A percentile compares a stretch with the other conserved stretches of the same genome.
Evolutionary conservation across 768 basidiomycete species (phyloP).

Genomic region (Mycena indigotica): DNA sequence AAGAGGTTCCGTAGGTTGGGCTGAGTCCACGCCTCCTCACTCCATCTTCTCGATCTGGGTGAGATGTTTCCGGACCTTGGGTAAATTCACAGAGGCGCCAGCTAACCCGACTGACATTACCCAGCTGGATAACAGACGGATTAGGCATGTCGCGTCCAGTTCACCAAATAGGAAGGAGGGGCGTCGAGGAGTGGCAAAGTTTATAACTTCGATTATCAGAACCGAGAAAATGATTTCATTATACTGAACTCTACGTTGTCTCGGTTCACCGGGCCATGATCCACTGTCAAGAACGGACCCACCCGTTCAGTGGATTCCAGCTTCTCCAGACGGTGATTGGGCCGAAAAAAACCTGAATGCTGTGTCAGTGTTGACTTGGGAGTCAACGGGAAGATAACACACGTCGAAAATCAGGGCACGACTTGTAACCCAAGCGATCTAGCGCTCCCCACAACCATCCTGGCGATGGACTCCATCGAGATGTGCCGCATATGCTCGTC

Average conservation of each 20-base stretch:
- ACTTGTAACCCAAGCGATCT: slow-evolving; percentile 88
- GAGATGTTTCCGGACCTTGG: slow-evolving; percentile 59
- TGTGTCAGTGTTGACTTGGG: neutral
- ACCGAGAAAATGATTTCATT: slow-evolving; percentile 25
- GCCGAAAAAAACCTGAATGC: neutral
- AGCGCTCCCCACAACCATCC: slow-evolving; percentile 87
- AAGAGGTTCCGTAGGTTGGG: slow-evolving; percentile 66
- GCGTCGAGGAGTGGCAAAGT: neutral
- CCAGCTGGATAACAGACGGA: slow-evolving; percentile 28
- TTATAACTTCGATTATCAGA: slow-evolving; percentile 19
- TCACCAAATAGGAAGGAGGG: neutral
- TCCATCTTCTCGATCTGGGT: slow-evolving; percentile 61
- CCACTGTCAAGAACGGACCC: slow-evolving; percentile 23
- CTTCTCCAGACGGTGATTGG: slow-evolving; percentile 16
- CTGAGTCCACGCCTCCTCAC: slow-evolving; percentile 64
- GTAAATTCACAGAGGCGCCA: slow-evolving; percentile 31
- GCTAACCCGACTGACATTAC: slow-evolving; percentile 17
- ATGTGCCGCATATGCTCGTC: slow-evolving; percentile 90
- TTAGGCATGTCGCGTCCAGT: slow-evolving; percentile 21
- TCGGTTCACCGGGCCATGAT: slow-evolving; percentile 17
- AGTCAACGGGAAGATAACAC: slow-evolving; percentile 15
- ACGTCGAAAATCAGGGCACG: slow-evolving; percentile 62
- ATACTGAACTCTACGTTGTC: slow-evolving; percentile 19
- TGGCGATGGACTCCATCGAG: slow-evolving; percentile 83
- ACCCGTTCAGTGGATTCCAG: slow-evolving; percentile 11